A percentile compares a stretch with the other conserved stretches of the same genome.
Conservation (phyloP, 176 grass and related monocot genomes). For the Tillandsia fasciculata region DNA sequence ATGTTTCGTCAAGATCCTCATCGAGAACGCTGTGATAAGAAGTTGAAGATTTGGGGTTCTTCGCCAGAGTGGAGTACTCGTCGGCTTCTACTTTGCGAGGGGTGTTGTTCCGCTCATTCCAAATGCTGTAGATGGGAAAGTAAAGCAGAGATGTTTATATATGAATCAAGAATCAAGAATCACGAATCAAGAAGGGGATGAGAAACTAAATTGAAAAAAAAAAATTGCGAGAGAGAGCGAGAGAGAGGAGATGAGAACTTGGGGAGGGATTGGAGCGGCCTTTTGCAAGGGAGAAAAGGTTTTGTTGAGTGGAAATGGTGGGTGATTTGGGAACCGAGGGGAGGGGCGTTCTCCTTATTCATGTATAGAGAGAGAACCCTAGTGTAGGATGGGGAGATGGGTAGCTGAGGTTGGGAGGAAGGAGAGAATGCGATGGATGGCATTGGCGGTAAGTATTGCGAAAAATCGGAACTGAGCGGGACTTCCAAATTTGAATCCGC, state of each 20-base stretch:
- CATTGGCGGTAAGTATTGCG: no score
- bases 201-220: constrained; percentile 4
- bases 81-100: neutral
- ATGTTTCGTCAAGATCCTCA: constrained; percentile 38
- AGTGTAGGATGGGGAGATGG: no score
- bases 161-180: neutral
- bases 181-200: neutral
- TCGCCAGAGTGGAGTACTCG: constrained; percentile 6
- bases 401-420: no score
- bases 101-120: constrained; percentile 9
- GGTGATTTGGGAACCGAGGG: neutral
- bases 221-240: neutral
- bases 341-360: constrained; percentile 22
- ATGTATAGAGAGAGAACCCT: neutral
- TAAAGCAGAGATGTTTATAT: constrained; percentile 5
- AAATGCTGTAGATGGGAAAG: neutral
- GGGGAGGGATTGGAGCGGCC: neutral
- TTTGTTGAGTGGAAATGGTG: constrained; percentile 11
- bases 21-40: constrained; percentile 14
- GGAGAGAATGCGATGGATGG: no score
- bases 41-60: neutral
- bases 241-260: neutral
- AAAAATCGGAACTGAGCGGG: no score
- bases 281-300: constrained; percentile 28
- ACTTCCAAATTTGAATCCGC: neutral